These are phyloP conservation scores for Balakata baccata DNA, from an alignment of 345 rosid species.

Conservation along the genomic window DNA sequence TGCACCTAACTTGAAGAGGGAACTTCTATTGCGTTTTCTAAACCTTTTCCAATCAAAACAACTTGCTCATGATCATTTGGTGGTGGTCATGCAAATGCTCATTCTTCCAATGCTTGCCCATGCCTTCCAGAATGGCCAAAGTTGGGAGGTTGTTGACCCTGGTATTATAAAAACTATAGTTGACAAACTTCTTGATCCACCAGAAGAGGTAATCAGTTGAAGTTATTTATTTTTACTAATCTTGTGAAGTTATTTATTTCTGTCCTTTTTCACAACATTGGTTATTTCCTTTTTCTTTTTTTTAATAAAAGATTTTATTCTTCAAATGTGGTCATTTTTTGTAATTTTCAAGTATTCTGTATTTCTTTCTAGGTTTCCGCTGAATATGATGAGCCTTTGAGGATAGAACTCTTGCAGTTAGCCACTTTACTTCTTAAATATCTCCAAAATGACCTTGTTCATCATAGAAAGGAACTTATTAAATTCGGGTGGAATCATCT, in stretches of 20 bases:
- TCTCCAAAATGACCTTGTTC: slow-evolving; percentile 94
- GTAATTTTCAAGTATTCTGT: slow-evolving; percentile 16
- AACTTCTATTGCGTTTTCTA: slow-evolving; percentile 81
- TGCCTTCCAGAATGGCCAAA: slow-evolving; percentile 84
- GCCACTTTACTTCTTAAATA: slow-evolving; percentile 95
- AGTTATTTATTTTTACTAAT: too few species aligned
- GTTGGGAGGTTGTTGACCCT: slow-evolving; percentile 94
- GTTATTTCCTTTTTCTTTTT: neutral
- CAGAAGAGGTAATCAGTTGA: slow-evolving; percentile 70
- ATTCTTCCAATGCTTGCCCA: slow-evolving; percentile 98
- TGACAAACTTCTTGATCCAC: slow-evolving; percentile 99
- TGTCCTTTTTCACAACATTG: slow-evolving; percentile 2
- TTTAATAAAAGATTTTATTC: slow-evolving; percentile 3
- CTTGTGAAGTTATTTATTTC: neutral
- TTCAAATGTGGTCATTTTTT: neutral
- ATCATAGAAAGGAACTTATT: slow-evolving; percentile 94
- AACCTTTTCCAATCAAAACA: slow-evolving; percentile 90
- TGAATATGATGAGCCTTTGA: slow-evolving; percentile 90
- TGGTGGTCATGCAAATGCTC: slow-evolving; percentile 97
- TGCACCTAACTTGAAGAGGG: slow-evolving; percentile 72
- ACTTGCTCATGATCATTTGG: slow-evolving; percentile 90
- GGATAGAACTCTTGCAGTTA: slow-evolving; percentile 96
- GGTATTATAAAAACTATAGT: slow-evolving; percentile 82
- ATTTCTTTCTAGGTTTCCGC: slow-evolving; percentile 72
- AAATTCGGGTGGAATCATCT: slow-evolving; percentile 99